Conservation (phyloP, 2,329 filamentous ascomycete genomes). For the Polytolypa hystricis region DNA sequence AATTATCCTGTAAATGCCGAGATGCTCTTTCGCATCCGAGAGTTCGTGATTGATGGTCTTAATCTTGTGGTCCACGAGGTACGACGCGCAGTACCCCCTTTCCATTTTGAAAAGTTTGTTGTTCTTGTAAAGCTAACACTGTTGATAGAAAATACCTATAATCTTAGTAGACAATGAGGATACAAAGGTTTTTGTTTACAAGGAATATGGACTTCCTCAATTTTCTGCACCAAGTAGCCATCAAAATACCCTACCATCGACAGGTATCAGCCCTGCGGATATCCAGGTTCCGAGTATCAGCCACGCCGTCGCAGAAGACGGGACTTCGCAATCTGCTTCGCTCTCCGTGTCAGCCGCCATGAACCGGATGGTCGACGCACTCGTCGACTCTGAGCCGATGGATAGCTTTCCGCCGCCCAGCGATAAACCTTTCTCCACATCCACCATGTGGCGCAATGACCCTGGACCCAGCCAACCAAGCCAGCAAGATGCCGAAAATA, state of each 20-base stretch:
- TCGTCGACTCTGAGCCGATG: conserved; percentile 37
- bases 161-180: conserved; percentile 35
- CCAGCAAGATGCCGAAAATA: conserved; percentile 1
- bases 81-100: conserved; percentile 13
- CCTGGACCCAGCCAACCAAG: too few relatives aligned
- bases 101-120: conserved; percentile 4
- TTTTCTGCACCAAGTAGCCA: conserved; percentile 35
- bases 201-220: conserved; percentile 42
- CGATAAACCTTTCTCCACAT: conserved; percentile 1
- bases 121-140: conserved; percentile 15
- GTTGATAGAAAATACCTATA: conserved; percentile 35
- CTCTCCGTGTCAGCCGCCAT: conserved; percentile 40
- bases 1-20: conserved; percentile 49
- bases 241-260: conserved; percentile 29
- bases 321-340: conserved; percentile 38
- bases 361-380: conserved; percentile 47
- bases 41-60: conserved; percentile 52
- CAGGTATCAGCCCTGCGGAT: conserved; percentile 31
- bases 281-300: conserved; percentile 23
- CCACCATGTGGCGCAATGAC: conserved; percentile 1
- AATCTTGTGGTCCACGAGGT: conserved; percentile 43
- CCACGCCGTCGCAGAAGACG: conserved; percentile 16
- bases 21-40: conserved; percentile 55
- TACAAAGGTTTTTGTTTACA: conserved; percentile 40
- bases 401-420: conserved; percentile 9